Evolutionary conservation across 768 basidiomycete genomes (phyloP), one percentile per base, ranked within the genome.

Genomic region (Boletus vermiculosoides): DNA sequence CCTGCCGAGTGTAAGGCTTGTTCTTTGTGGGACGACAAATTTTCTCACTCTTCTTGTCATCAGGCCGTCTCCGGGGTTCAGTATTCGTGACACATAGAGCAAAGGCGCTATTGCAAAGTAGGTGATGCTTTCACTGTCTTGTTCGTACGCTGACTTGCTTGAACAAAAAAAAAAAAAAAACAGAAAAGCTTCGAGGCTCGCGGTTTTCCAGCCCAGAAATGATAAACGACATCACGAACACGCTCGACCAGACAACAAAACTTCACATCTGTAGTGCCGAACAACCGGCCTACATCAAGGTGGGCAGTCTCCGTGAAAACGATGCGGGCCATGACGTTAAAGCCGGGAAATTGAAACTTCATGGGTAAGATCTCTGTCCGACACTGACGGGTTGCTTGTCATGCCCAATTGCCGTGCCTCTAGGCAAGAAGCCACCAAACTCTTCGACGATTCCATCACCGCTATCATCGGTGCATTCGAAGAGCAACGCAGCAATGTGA

Each of bases 381-480:
- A n/a, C 20, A 15, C 7, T 9, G 16, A 18, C 3, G 1, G 6
- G 3, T 12, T 12, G 0, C 7, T 36, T 4, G 12, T 28, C 20
- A 44, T 30, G 13, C 15, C 34, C 0, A 36, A n/a, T 13, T 28
- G 13, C 11, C 12, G 13, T 31, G 9, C 5, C 25, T 58, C n/a
- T 42, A 78, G 77, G 9, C 36, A 61, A n/a, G 72, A 74, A 28
- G 72, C 77, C 16, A 70, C 68, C 7, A 54, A 60, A 1, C 75
- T 78, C 45, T 82, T 81, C 51, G 71, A 76, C 20, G 76, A 76
- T 2, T 79, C 78, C 1, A 59, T 78, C 13, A 49, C 64, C 4
- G 67, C 55, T 1, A 71, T 73, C 22, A 64, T 68, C 10, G 62
- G 64, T 2, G 72, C 71, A 15, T 71, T 80, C 20, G 59, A 64